phyloP scores from a whole-genome alignment of 2,329 filamentous ascomycete species.

The Colletotrichum echinochloae region DNA sequence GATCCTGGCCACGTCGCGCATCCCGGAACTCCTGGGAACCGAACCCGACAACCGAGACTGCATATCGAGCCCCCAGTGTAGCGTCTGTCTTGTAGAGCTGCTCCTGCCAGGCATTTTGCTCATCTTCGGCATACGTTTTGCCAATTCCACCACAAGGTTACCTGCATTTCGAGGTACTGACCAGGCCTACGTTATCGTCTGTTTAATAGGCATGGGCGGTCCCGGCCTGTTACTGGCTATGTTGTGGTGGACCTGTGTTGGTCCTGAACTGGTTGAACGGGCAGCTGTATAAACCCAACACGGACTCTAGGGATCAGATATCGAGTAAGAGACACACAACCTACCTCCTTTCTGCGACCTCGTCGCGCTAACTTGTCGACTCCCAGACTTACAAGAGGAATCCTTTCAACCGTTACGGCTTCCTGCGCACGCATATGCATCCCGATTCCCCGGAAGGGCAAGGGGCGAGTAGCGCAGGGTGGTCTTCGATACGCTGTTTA shows the following conservation, averaged over 20 bases:
- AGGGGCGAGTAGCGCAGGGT: too few relatives aligned
- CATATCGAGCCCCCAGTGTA: background rate
- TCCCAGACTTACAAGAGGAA: too few relatives aligned
- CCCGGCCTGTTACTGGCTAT: background rate
- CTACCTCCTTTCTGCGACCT: too few relatives aligned
- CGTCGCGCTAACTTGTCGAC: too few relatives aligned
- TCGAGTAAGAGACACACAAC: too few relatives aligned
- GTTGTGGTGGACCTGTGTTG: background rate
- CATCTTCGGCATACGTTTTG: background rate
- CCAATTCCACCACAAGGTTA: background rate
- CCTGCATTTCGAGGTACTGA: background rate
- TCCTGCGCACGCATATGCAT: too few relatives aligned
- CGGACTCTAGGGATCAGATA: too few relatives aligned
- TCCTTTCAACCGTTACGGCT: too few relatives aligned
- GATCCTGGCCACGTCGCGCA: background rate
- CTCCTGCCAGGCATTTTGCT: background rate
- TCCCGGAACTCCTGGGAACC: background rate
- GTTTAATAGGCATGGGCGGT: background rate
- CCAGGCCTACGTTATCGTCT: background rate
- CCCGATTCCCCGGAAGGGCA: too few relatives aligned
- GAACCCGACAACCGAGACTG: background rate
- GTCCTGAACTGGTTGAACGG: too few relatives aligned
- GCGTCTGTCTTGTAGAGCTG: background rate
- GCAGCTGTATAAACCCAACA: too few relatives aligned
- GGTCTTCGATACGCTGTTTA: too few relatives aligned